Evolutionary conservation across 768 basidiomycete genomes (phyloP).

Genomic region (Fistulinella prunicolor): DNA sequence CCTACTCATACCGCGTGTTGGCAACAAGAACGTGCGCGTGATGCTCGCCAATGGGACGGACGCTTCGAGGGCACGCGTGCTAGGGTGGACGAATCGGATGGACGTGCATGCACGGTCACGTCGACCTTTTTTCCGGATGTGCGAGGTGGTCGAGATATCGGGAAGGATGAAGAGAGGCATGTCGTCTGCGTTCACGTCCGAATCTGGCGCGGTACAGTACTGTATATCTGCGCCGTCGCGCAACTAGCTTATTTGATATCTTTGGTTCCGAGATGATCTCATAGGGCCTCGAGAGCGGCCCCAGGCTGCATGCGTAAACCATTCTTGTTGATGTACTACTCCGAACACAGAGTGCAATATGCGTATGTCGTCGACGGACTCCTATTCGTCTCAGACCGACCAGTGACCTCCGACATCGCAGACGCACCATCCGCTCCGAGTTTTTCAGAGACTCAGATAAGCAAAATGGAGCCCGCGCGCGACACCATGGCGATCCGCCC

Average conservation of each 20-base stretch:
- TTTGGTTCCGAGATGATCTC: constrained; percentile 6
- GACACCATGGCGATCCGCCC: constrained; percentile 44
- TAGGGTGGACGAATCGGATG: constrained; percentile 52
- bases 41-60: constrained; percentile 49
- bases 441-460: too few species aligned
- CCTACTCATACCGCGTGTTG: constrained; percentile 70
- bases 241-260: constrained; percentile 22
- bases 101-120: constrained; percentile 51
- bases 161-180: constrained; percentile 57
- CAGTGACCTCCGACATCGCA: too few species aligned
- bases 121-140: constrained; percentile 76
- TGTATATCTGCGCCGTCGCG: constrained; percentile 16
- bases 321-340: too few species aligned
- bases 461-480: constrained; percentile 33
- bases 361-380: too few species aligned
- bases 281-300: constrained; percentile 22
- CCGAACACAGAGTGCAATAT: too few species aligned
- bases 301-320: constrained; percentile 25
- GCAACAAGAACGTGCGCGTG: constrained; percentile 64
- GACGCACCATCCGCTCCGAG: too few species aligned
- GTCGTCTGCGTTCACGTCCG: constrained; percentile 30
- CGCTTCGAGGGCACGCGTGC: constrained; percentile 47
- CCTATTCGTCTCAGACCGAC: too few species aligned
- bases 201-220: constrained; percentile 1
- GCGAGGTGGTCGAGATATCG: constrained; percentile 63